Evolutionary conservation across 441 rosid species (phyloP), one percentile per base, ranked within the genome.

Genomic region (Mallotus repandus): DNA sequence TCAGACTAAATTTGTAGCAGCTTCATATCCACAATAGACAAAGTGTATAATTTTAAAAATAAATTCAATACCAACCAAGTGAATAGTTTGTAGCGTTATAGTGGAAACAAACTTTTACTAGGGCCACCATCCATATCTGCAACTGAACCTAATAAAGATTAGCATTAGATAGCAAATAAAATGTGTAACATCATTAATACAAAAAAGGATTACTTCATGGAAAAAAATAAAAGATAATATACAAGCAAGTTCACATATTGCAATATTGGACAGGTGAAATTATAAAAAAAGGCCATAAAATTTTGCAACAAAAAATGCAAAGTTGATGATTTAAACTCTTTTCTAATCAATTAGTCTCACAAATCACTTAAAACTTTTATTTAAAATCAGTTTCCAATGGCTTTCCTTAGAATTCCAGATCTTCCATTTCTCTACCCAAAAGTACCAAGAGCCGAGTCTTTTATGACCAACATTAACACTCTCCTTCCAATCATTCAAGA

Each of bases 21-120:
- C 85, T 84, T 81, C 84, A 80, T 69, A 82, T 69, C 80, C 72
- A 73, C 73, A 68, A 74, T 63, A 32, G 65, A 75, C 59, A 73
- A 41, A 29, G 18, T 50, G 78, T 19, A 67, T 65, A 35, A 69
- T 63, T 32, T 14, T 72, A 57, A 74, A 80, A 75, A 76, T 66
- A 12, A 81, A 78, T 62, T 75, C 14, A 76, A 49, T 75, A 88
- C 97, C 82, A 77, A 95, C 99, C 86, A 95, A 82, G 74, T 95
- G 95, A 80, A 95, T 68, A 74, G 86, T 78, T 95, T 95, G 97
- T 97, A 95, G 76, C 97, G 93, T 79, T 95, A 96, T 81, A 87
- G 81, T 0, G 99, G 99, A 81, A 86, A 95, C 88, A 96, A 75
- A 76, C 92, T 88, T 50, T 87, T 81, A 76, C 88, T 86, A 65